Percentiles rank a stretch among this genome's conserved stretches.
These are phyloP conservation scores for Lavandula angustifolia DNA, from an alignment of 257 asterid genomes.

Conservation along the genomic window DNA sequence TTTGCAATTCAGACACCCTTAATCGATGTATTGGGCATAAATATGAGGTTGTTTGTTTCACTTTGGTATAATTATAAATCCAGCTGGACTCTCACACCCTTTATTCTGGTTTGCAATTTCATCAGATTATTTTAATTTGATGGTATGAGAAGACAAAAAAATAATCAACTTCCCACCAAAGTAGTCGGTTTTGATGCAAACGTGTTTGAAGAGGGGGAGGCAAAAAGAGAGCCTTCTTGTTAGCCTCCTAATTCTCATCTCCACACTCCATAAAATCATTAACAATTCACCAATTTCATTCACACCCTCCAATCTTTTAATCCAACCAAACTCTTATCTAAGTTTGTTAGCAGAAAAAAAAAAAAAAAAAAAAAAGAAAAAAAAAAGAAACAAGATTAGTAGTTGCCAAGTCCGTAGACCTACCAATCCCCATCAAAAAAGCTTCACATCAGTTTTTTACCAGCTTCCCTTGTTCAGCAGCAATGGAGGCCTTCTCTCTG, in stretches of 20 bases:
- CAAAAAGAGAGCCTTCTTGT: slow-evolving; percentile 81
- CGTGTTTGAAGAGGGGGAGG: slow-evolving; percentile 52
- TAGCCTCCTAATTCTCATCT: slow-evolving; percentile 74
- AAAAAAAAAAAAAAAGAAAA: background rate
- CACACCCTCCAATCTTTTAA: slow-evolving; percentile 45
- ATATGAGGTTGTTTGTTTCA: too few species aligned
- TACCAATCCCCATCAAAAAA: slow-evolving; percentile 43
- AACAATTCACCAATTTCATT: slow-evolving; percentile 42
- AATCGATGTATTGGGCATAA: too few species aligned
- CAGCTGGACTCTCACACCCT: slow-evolving; percentile 48
- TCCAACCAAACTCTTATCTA: slow-evolving; percentile 69
- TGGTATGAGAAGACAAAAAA: slow-evolving; percentile 21
- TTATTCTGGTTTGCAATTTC: slow-evolving; percentile 28
- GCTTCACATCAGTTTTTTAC: slow-evolving; percentile 31
- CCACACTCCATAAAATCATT: slow-evolving; percentile 51
- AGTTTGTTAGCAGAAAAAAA: slow-evolving; percentile 37
- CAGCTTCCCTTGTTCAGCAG: slow-evolving; percentile 30
- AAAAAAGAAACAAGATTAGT: background rate
- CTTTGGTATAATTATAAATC: background rate
- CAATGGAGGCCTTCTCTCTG: slow-evolving; percentile 69
- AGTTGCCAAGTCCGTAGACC: slow-evolving; percentile 42
- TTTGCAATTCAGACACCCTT: too few species aligned
- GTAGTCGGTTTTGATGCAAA: slow-evolving; percentile 42
- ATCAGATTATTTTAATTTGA: background rate
- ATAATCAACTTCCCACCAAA: slow-evolving; percentile 38